Conservation (phyloP, 2,329 filamentous ascomycete genomes). For the Trichoderma arundinaceum region DNA sequence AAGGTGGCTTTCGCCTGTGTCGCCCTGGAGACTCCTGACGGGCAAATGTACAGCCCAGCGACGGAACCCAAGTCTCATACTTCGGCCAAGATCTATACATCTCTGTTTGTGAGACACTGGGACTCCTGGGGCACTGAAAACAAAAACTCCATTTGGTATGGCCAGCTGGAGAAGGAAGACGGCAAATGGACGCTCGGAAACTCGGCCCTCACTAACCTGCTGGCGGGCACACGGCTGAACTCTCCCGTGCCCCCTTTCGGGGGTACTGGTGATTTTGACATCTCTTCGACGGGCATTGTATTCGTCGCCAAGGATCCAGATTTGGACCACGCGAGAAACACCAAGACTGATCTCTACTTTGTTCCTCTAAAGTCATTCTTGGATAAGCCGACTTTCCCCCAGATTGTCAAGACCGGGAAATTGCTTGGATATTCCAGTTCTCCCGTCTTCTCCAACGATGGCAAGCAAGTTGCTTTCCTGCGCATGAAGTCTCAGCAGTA, state of each 20-base stretch:
- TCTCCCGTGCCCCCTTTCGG: constrained; percentile 80
- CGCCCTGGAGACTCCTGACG: constrained; percentile 70
- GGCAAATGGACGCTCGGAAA: constrained; percentile 51
- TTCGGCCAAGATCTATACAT: constrained; percentile 73
- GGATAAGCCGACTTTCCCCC: constrained; percentile 57
- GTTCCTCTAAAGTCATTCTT: constrained; percentile 67
- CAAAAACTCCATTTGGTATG: constrained; percentile 75
- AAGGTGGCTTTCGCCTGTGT: constrained; percentile 63
- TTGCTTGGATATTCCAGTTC: constrained; percentile 67
- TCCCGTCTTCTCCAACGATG: constrained; percentile 77
- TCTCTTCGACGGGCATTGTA: constrained; percentile 67
- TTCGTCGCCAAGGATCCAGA: constrained; percentile 78
- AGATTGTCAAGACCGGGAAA: constrained; percentile 59
- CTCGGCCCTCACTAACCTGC: constrained; percentile 64
- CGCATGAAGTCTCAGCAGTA: constrained; percentile 79
- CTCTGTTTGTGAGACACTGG: constrained; percentile 83
- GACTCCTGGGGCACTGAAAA: constrained; percentile 75
- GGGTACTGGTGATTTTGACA: constrained; percentile 79
- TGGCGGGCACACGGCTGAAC: constrained; percentile 64
- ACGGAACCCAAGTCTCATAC: constrained; percentile 64
- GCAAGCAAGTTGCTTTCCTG: constrained; percentile 73
- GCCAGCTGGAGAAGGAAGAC: constrained; percentile 58
- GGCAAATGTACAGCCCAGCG: constrained; percentile 70
- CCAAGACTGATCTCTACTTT: constrained; percentile 82
- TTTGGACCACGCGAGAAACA: constrained; percentile 73